Evolutionary conservation across 768 basidiomycete genomes (phyloP).

Genomic region (Tylopilus felleus): DNA sequence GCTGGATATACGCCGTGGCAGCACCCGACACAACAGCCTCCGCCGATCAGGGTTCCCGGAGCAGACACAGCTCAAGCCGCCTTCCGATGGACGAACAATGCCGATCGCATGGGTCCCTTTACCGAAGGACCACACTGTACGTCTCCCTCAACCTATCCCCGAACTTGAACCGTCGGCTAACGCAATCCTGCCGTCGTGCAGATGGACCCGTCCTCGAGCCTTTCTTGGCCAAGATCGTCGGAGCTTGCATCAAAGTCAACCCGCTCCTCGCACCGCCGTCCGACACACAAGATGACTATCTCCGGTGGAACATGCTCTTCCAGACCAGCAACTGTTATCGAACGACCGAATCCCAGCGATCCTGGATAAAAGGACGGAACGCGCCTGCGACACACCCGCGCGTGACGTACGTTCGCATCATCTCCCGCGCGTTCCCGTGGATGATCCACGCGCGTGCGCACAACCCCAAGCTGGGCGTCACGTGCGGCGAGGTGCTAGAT

Average conservation of each 20-base stretch:
- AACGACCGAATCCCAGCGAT: conserved; percentile 56
- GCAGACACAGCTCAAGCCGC: conserved; percentile 26
- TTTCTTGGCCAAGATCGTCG: conserved; percentile 48
- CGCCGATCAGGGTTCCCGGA: conserved; percentile 21
- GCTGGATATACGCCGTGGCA: conserved; percentile 27
- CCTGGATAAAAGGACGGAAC: conserved; percentile 64
- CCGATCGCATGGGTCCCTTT: conserved; percentile 36
- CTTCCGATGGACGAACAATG: conserved; percentile 29
- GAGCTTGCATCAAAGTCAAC: conserved; percentile 50
- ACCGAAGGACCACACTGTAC: conserved; percentile 42
- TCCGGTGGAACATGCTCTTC: conserved; percentile 78
- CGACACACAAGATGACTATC: conserved; percentile 42
- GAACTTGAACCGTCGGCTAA: conserved; percentile 7
- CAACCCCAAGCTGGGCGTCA: conserved; percentile 50
- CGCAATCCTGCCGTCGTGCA: conserved; percentile 23
- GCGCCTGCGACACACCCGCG: conserved; percentile 68
- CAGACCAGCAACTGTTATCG: conserved; percentile 56
- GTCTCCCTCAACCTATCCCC: conserved; percentile 13
- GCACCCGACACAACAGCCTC: conserved; percentile 26
- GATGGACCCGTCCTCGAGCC: conserved; percentile 73
- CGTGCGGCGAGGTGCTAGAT: conserved; percentile 65
- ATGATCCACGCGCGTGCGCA: conserved; percentile 46
- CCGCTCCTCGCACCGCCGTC: conserved; percentile 55
- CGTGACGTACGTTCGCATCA: conserved; percentile 46
- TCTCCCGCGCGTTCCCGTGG: conserved; percentile 57